These are phyloP conservation scores for Trypanosoma grayi DNA, from an alignment of 208 protist species.

Conservation along the genomic window DNA sequence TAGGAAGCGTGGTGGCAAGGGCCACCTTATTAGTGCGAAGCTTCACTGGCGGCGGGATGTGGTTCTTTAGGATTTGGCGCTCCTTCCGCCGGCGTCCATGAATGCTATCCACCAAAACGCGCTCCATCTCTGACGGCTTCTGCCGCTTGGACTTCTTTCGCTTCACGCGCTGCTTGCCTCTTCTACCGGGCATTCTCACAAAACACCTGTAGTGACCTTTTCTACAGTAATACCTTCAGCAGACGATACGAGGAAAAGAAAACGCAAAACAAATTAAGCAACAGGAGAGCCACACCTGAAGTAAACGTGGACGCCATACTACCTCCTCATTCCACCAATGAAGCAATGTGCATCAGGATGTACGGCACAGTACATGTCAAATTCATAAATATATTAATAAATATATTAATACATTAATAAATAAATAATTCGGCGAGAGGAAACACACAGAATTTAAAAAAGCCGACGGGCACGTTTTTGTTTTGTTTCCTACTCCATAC, in stretches of 20 bases:
- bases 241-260: slow-evolving; percentile 1
- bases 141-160: slow-evolving; percentile 85
- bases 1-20: slow-evolving; percentile 59
- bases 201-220: neutral
- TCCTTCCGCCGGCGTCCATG: slow-evolving; percentile 82
- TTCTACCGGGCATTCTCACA: slow-evolving; percentile 73
- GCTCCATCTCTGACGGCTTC: slow-evolving; percentile 82
- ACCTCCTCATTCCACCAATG: no score
- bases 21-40: slow-evolving; percentile 62
- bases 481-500: no score
- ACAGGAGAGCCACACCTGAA: no score
- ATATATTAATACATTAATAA: neutral
- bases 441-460: no score
- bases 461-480: no score
- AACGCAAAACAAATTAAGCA: slow-evolving; percentile 6
- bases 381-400: slow-evolving; percentile 18
- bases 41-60: slow-evolving; percentile 67
- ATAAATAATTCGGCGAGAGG: neutral
- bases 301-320: no score
- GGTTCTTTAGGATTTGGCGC: slow-evolving; percentile 68
- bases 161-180: slow-evolving; percentile 88
- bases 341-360: no score
- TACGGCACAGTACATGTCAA: no score
- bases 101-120: slow-evolving; percentile 86
- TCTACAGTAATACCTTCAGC: slow-evolving; percentile 5